phyloP scores from a whole-genome alignment of 1,139 yeast genomes.

The Blastobotrys illinoisensis region DNA sequence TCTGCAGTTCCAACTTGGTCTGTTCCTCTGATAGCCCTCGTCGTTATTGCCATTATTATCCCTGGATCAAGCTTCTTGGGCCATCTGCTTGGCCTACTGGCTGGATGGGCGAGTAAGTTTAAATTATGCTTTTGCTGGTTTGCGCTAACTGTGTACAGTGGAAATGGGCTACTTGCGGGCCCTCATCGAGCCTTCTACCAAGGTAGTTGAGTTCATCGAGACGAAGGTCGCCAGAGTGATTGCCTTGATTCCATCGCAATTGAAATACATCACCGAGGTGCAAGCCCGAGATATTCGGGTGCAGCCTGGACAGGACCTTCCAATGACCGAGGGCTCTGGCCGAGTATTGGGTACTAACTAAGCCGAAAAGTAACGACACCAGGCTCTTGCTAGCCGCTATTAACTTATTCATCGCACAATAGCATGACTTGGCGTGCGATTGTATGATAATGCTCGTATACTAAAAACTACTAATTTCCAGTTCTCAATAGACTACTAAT shows the following conservation, averaged over 20 bases:
- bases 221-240: slow-evolving; percentile 46
- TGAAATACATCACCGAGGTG: slow-evolving; percentile 51
- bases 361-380: background rate
- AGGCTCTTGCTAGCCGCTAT: background rate
- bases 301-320: slow-evolving; percentile 2
- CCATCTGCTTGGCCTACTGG: slow-evolving; percentile 50
- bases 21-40: slow-evolving; percentile 52
- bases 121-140: background rate
- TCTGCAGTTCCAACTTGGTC: slow-evolving; percentile 53
- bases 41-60: slow-evolving; percentile 44
- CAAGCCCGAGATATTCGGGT: slow-evolving; percentile 41
- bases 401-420: background rate
- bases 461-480: background rate
- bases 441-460: background rate
- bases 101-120: slow-evolving; percentile 39
- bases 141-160: slow-evolving; percentile 34
- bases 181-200: slow-evolving; percentile 60
- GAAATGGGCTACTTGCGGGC: slow-evolving; percentile 52
- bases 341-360: slow-evolving; percentile 1
- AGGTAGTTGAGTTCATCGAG: slow-evolving; percentile 64
- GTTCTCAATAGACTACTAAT: too few relatives aligned
- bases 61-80: slow-evolving; percentile 70
- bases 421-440: background rate
- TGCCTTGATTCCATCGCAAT: slow-evolving; percentile 47
- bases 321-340: slow-evolving; percentile 4